Evolutionary conservation across 2,329 filamentous ascomycete species (phyloP), one percentile per base, ranked within the genome.

Genomic region (Lojkania enalia): DNA sequence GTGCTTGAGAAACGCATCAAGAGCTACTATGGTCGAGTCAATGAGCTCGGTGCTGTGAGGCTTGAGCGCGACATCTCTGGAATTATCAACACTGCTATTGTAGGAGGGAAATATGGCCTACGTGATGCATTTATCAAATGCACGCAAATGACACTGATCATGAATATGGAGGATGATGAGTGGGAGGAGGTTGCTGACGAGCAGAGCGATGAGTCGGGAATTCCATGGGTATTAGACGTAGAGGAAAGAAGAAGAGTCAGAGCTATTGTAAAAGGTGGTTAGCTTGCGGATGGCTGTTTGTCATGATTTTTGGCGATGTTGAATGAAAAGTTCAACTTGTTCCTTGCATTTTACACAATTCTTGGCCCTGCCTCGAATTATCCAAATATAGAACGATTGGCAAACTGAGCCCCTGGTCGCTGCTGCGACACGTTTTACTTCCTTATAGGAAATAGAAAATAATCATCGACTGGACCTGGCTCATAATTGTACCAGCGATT

Each of bases 131-230:
- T 96, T 73, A 77, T 80, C 20, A 82, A 85, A 60, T 88, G 87
- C 46, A 78, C 80, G 47, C 90, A 96, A 76, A 85, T 96, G 58
- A 82, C 87, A 45, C 83, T 95, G 76, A 83, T 96, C 13, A 84
- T 92, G 65, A 92, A 91, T 57, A 95, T 96, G 90, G 91, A 96
- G 66, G 88, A 94, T 23, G 91, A 96, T 46, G 92, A 96, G 71
- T 96, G 90, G 88, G 88, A 92, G 36, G 90, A 94, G 69, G 70
- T 91, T 29, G 67, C 71, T 29, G 62, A 70, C 5, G 71, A 77
- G 30, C 71, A 76, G 21, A 66, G 72, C 37, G 65, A 69, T 48
- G 77, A 81, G 42, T 72, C 77, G 12, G 86, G 81, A 9, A 83
- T 94, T 62, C 77, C 79, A 39, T 90, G 87, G 87, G 79, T 85